A percentile compares a stretch with the other conserved stretches of the same genome.
These are phyloP conservation scores for Saturnispora saitoi DNA, from an alignment of 805 yeast genomes.

Conservation along the genomic window DNA sequence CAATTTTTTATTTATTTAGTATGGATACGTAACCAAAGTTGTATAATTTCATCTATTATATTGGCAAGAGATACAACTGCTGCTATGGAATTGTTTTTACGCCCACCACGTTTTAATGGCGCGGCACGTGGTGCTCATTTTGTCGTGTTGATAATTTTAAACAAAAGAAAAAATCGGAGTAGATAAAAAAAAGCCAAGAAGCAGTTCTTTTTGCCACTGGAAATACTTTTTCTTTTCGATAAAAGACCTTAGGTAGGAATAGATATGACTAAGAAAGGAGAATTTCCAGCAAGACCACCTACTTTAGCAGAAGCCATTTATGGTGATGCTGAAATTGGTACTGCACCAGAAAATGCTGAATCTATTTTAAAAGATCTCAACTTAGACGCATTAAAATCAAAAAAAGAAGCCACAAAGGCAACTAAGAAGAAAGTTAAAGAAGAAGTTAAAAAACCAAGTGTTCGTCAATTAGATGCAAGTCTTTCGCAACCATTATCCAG, in stretches of 20 bases:
- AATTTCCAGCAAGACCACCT: constrained; percentile 16
- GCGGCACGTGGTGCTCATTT: constrained; percentile 2
- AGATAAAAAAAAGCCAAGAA: not conserved
- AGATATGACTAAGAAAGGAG: constrained; percentile 12
- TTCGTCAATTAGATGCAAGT: constrained; percentile 8
- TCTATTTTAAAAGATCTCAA: constrained; percentile 8
- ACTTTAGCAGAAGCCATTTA: constrained; percentile 12
- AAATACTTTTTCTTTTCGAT: too few relatives aligned
- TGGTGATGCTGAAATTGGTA: constrained; percentile 10
- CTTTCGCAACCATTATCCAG: constrained; percentile 38
- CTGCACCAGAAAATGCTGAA: constrained; percentile 9
- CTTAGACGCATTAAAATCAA: constrained; percentile 6
- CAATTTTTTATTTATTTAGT: not conserved
- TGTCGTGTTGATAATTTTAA: not conserved
- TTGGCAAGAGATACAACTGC: not conserved
- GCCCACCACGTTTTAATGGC: not conserved
- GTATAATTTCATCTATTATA: not conserved
- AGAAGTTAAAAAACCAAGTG: not conserved
- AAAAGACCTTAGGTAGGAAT: not conserved
- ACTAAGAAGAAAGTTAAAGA: not conserved
- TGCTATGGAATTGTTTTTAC: not conserved
- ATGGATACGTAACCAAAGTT: too few relatives aligned
- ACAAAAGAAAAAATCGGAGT: not conserved
- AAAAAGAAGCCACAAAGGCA: not conserved
- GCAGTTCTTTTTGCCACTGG: not conserved